Base-by-base conservation (phyloP, 177 flowering plant genomes). In the Vitis hybrid region DNA sequence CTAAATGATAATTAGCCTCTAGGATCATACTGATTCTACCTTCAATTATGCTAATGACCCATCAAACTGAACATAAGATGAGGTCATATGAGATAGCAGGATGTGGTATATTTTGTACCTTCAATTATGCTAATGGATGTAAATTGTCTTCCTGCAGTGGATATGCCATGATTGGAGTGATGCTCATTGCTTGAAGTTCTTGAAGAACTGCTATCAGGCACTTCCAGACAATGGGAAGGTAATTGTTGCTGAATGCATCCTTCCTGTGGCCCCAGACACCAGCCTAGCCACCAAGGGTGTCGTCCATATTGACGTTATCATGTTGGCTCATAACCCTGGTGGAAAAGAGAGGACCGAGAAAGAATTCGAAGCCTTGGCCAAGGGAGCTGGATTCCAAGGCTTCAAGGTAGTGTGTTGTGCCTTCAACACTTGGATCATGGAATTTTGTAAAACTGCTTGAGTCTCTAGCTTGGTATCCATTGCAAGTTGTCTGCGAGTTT, bases 141-240 rank as follows among this genome's bases (percentile, higher is more conserved):
- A 39, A 39, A 39, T 26, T 31, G 48, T 12, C 11, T 59, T 14
- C 20, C 3, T 77, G 66, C 83, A 91, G 93, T 92, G 91, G 91
- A 89, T 92, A 49, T 86, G 90, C 29, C 93, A 90, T 52, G 97
- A 88, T 12, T 90, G 95, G 95, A 85, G 91, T 65, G 97, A 92
- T 26, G 88, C 76, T 16, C 88, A 91, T 71, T 88, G 91, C 82
- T 4, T 74, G 66, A 86, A 83, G 63, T 79, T 90, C 50, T 73
- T 91, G 81, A 84, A 78, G 79, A 92, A 87, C 57, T 92, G 93
- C 76, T 79, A 86, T 62, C 78, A 71, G 5, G 89, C 93, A 2
- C 79, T 92, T 29, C 93, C 95, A 10, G 75, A 72, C n/a, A 70
- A 79, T 5, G 96, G 96, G 19, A 93, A 93, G 68, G 88, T 91